phyloP scores from a whole-genome alignment of 495 filamentous ascomycete species.

The Geopyxis carbonaria region DNA sequence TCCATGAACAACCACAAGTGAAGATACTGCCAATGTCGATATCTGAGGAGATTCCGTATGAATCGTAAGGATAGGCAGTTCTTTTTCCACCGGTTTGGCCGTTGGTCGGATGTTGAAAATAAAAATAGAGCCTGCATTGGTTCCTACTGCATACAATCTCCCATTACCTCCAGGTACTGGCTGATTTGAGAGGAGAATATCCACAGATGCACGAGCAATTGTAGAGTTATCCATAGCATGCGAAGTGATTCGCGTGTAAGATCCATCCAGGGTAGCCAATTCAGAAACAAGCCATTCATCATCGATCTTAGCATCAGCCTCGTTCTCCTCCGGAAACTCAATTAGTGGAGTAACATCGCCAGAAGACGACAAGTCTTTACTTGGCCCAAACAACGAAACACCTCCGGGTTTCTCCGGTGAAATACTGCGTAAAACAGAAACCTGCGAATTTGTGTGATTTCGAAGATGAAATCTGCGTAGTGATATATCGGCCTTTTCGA shows the following conservation, averaged over 20 bases:
- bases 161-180: slow-evolving; percentile 1
- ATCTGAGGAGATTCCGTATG: slow-evolving; percentile 84
- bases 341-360: neutral
- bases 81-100: slow-evolving; percentile 5
- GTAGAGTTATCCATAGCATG: slow-evolving; percentile 60
- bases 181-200: slow-evolving; percentile 31
- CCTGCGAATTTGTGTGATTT: neutral
- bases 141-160: slow-evolving; percentile 67
- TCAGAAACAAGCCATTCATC: slow-evolving; percentile 41
- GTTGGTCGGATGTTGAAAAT: slow-evolving; percentile 72
- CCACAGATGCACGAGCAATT: slow-evolving; percentile 55
- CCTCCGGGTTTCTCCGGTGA: neutral
- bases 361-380: neutral
- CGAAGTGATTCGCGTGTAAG: slow-evolving; percentile 45
- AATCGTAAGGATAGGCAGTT: slow-evolving; percentile 44
- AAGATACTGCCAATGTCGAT: slow-evolving; percentile 68
- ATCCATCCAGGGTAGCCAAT: slow-evolving; percentile 37
- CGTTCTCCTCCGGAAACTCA: slow-evolving; percentile 10
- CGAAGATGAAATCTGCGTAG: slow-evolving; percentile 22
- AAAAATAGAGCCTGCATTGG: slow-evolving; percentile 55
- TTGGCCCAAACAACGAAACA: neutral
- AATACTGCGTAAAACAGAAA: neutral
- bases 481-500: slow-evolving; percentile 10
- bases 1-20: slow-evolving; percentile 77
- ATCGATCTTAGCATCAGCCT: slow-evolving; percentile 8